A percentile compares a stretch with the other conserved stretches of the same genome.
These are phyloP conservation scores for Camellia granthamiana DNA, from an alignment of 148 eudicot genomes.

Conservation along the genomic window DNA sequence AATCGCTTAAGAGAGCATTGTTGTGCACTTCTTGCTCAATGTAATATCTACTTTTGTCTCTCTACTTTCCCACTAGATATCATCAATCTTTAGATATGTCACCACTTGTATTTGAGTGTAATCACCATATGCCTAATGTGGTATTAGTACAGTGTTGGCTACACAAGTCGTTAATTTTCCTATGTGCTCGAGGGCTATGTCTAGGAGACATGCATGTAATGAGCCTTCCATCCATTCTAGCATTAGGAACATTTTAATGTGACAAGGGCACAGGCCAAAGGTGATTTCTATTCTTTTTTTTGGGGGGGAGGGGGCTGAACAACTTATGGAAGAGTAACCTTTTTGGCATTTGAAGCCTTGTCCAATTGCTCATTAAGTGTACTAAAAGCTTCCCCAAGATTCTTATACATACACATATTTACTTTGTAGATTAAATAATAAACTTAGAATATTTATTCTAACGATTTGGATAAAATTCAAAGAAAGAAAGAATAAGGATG, in stretches of 20 bases:
- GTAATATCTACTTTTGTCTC: not conserved
- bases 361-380: not conserved
- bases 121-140: not conserved
- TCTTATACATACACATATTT: not conserved
- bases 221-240: not conserved
- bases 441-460: not conserved
- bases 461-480: not conserved
- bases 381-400: not conserved
- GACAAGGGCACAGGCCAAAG: not conserved
- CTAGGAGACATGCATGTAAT: not conserved
- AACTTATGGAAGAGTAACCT: not conserved
- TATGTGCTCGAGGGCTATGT: not conserved
- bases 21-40: not conserved
- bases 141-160: not conserved
- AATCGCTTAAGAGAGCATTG: not conserved
- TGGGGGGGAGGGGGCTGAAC: too few relatives aligned
- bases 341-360: not conserved
- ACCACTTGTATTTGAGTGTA: not conserved
- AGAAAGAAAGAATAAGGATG: too few relatives aligned
- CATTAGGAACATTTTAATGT: not conserved
- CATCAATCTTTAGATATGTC: not conserved
- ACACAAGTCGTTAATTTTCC: not conserved
- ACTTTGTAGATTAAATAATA: not conserved
- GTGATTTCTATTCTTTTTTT: not conserved
- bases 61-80: not conserved